Evolutionary conservation across 1,284 basidiomycete species (phyloP).

Genomic region (Leccinum brunneo-olivaceum): DNA sequence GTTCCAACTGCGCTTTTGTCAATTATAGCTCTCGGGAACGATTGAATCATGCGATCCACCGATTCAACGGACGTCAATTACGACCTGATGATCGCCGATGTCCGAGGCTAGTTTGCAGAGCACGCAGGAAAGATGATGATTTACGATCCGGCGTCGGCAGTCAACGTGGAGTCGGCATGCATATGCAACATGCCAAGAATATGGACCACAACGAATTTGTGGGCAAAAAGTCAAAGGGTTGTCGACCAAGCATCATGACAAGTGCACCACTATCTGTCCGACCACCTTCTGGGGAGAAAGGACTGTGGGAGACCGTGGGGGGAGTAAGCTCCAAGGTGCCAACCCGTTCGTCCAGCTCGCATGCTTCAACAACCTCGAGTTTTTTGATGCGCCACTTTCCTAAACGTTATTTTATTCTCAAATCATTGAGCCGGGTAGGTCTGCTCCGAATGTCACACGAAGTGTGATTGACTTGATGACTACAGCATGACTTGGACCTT

Average conservation of each 20-base stretch:
- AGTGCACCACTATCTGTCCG: slow-evolving; percentile 17
- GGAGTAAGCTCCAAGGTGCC: background rate
- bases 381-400: slow-evolving; percentile 74
- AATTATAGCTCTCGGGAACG: slow-evolving; percentile 71
- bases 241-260: background rate
- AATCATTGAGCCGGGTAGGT: slow-evolving; percentile 72
- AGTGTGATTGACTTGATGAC: slow-evolving; percentile 10
- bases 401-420: slow-evolving; percentile 87
- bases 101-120: slow-evolving; percentile 79
- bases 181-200: slow-evolving; percentile 72
- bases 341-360: slow-evolving; percentile 56
- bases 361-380: slow-evolving; percentile 68
- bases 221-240: slow-evolving; percentile 25
- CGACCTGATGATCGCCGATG: slow-evolving; percentile 67
- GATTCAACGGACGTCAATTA: slow-evolving; percentile 66
- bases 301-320: slow-evolving; percentile 9
- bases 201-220: slow-evolving; percentile 35
- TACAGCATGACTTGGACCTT: slow-evolving; percentile 74
- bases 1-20: slow-evolving; percentile 91
- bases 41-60: slow-evolving; percentile 61
- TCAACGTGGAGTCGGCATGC: slow-evolving; percentile 83
- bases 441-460: background rate
- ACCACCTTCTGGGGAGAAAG: slow-evolving; percentile 39
- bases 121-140: slow-evolving; percentile 81
- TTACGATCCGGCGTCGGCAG: slow-evolving; percentile 85